Base-by-base conservation (phyloP, 2,329 filamentous ascomycete species). In the Ploettnerulaceae sp. region DNA sequence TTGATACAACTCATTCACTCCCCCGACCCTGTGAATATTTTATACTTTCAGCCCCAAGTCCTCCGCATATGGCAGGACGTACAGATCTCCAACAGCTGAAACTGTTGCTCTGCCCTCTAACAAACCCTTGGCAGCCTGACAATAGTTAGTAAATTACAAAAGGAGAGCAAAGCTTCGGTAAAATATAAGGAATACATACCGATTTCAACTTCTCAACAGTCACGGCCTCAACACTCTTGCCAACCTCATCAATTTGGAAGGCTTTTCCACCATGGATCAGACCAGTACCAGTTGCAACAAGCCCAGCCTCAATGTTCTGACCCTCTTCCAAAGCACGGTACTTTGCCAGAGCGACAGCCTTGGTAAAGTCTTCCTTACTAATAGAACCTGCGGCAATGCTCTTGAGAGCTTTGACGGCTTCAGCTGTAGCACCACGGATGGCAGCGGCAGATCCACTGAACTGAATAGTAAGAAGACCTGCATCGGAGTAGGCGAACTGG, bases 21-120 rank as follows among this genome's bases (percentile, higher is more conserved):
- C 36, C 45, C 48, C 35, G 33, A 53, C 47, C 40, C 28, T 47
- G 37, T 29, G 37, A 70, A 71, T 40, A 45, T 35, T 80, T 79
- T 94, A 98, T 79, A 95, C 89, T 68, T 84, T 88, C 66, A 98
- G 79, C 61, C 91, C 94, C 67, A 98, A 76, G 66, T 98, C 93
- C 71, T 90, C 87, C 57, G 89, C 93, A 66, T 84, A 98, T 48
- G 93, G 93, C 66, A 98, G 81, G 62, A 84, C 78, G 69, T 88
- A 85, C 61, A 98, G 78, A 67, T 98, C 93, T 68, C 93, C 93
- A 54, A 97, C 89, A 49, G 88, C 77, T 53, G 89, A 85, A 54
- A 96, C 86, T 44, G 88, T 84, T 41, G 91, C 90, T 78, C 90
- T 97, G 69, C 81, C 82, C 58, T 90, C 85, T 56, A 97, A 75